Evolutionary conservation across 1,284 basidiomycete genomes (phyloP), one percentile per base, ranked within the genome.

Genomic region (Inonotus hispidus): DNA sequence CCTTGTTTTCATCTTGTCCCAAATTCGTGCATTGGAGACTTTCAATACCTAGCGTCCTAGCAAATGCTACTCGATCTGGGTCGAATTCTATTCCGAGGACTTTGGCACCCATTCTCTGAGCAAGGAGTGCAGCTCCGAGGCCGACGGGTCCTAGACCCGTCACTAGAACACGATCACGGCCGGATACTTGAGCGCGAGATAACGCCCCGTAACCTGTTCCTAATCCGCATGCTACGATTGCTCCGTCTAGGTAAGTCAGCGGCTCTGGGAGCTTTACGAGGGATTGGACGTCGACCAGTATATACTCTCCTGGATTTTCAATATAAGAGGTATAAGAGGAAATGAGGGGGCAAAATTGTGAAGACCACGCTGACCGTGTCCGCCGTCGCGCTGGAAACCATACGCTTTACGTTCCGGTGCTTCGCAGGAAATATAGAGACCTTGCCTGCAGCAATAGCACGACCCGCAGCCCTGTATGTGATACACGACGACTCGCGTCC

Each of bases 401-500:
- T 63, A 63, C 14, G 62, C 62, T 27, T 57, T 55, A 27, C 62
- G 39, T 37, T 60, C 52, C 14, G 59, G 59, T 7, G 47, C 54
- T 25, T 58, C 56, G 37, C 63, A 64, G 21, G 59, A 61, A 35
- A 64, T 64, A 27, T 64, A 64, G 6, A 56, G 43, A 2, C 63
- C 63, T 32, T 49, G 35, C 41, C 63, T n/a, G 47, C 63, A 64
- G 14, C 47, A 55, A 57, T 61, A 53, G 35, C 63, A 64, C 13
- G 56, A 61, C 11, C 63, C 63, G 39, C 63, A 64, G 16, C 63
- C 63, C 38, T 64, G 63, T n/a, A 64, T 64, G 35, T 64, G 63
- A 38, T 64, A 64, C 6, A 64, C 60, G 41, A 61, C 46, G 4
- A 64, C 63, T 53, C 63, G 19, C 8, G 60, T 64, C 23, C 63